phyloP scores from a whole-genome alignment of 345 rosid genomes.

The Limnanthes douglasii region DNA sequence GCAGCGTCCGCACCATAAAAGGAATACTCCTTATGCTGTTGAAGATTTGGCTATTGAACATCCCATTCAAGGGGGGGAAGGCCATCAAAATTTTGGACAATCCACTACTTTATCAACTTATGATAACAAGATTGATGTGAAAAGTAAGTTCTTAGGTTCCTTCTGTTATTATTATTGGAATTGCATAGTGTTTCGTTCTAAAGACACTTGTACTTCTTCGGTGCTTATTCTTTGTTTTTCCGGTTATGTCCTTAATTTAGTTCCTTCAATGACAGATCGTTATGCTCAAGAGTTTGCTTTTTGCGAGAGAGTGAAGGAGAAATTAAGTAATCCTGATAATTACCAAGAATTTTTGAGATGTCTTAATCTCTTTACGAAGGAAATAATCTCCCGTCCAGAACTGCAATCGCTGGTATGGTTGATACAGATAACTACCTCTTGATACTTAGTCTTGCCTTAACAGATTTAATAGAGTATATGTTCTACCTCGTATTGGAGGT shows the following conservation, averaged over 20 bases:
- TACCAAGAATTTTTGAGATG: conserved; percentile 75
- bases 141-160: conserved; percentile 23
- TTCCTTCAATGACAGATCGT: conserved; percentile 32
- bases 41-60: conserved; percentile 37
- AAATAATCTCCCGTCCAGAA: conserved; percentile 66
- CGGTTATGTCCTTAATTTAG: conserved; percentile 3
- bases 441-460: too few species aligned
- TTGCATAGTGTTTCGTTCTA: not conserved
- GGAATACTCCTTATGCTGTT: conserved; percentile 20
- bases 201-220: not conserved
- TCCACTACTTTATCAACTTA: conserved; percentile 32
- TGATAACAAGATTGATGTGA: conserved; percentile 58
- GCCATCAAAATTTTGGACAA: conserved; percentile 35
- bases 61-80: conserved; percentile 45
- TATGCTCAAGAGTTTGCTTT: conserved; percentile 61
- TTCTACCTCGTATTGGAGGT: too few species aligned
- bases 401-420: conserved; percentile 73
- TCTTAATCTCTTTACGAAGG: conserved; percentile 73
- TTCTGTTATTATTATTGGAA: not conserved
- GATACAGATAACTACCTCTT: conserved; percentile 1
- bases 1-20: conserved; percentile 36
- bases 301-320: conserved; percentile 76
- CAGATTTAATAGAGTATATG: too few species aligned
- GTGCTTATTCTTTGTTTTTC: not conserved
- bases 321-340: conserved; percentile 40